phyloP scores from a whole-genome alignment of 306 rosid species.

The Dicorynia guianensis region DNA sequence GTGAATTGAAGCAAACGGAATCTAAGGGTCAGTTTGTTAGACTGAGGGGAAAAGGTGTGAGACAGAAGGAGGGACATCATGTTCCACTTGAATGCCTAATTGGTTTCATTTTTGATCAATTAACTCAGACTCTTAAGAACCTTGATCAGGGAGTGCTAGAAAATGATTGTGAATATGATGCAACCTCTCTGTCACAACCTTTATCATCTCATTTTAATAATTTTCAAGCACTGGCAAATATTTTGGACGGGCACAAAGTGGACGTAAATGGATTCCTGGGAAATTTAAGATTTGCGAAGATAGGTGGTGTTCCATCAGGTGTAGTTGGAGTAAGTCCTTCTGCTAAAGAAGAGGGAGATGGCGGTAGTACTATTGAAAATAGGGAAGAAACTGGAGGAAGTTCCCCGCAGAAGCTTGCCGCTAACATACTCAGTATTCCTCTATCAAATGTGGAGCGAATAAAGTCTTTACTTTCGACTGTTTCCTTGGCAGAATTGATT shows the following conservation, averaged over 20 bases:
- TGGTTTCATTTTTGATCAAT: conserved; percentile 79
- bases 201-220: conserved; percentile 55
- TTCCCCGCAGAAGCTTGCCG: conserved; percentile 84
- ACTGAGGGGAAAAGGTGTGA: conserved; percentile 45
- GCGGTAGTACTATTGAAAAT: conserved; percentile 49
- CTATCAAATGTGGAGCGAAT: conserved; percentile 97
- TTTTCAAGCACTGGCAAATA: conserved; percentile 58
- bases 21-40: conserved; percentile 48
- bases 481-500: conserved; percentile 83
- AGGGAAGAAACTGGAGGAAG: conserved; percentile 69
- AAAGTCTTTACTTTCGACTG: conserved; percentile 84
- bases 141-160: conserved; percentile 49
- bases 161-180: conserved; percentile 39
- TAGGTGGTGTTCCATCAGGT: conserved; percentile 86
- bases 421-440: conserved; percentile 84
- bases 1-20: conserved; percentile 65
- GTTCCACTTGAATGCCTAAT: conserved; percentile 73
- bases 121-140: conserved; percentile 68
- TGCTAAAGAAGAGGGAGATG: conserved; percentile 66
- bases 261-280: conserved; percentile 83
- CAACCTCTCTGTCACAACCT: conserved; percentile 38
- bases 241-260: conserved; percentile 74
- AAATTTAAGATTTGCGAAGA: conserved; percentile 88
- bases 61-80: conserved; percentile 59
- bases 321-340: conserved; percentile 71